Conservation (phyloP, 1,284 basidiomycete species). For the Austroboletus niveus region DNA sequence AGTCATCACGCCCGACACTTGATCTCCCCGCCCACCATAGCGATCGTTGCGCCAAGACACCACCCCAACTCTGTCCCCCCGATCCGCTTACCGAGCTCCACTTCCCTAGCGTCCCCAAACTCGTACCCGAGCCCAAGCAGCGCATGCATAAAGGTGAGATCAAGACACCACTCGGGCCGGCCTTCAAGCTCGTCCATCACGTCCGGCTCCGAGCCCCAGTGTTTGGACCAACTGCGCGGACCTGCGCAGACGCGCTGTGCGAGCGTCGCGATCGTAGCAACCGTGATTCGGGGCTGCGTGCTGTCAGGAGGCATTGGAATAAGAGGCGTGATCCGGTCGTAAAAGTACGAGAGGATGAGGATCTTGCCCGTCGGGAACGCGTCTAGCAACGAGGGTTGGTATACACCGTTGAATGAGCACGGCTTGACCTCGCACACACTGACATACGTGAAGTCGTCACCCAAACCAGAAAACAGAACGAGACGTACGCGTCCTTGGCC, state of each 20-base stretch:
- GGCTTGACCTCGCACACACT: slow-evolving; percentile 88
- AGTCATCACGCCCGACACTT: slow-evolving; percentile 41
- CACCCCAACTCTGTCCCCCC: slow-evolving; percentile 93
- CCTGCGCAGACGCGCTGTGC: slow-evolving; percentile 77
- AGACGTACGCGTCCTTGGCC: slow-evolving; percentile 89
- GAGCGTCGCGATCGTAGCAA: slow-evolving; percentile 63
- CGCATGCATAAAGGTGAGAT: slow-evolving; percentile 93
- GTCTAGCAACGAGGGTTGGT: slow-evolving; percentile 93
- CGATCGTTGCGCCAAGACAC: slow-evolving; percentile 85
- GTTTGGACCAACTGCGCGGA: slow-evolving; percentile 53
- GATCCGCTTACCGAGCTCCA: slow-evolving; percentile 87
- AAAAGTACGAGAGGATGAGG: slow-evolving; percentile 94
- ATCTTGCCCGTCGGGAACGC: slow-evolving; percentile 82
- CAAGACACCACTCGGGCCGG: slow-evolving; percentile 92
- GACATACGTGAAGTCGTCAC: slow-evolving; percentile 4
- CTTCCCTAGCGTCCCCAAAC: slow-evolving; percentile 63
- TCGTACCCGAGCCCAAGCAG: slow-evolving; percentile 85
- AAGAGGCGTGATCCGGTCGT: slow-evolving; percentile 88
- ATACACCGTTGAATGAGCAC: slow-evolving; percentile 96
- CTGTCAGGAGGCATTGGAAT: slow-evolving; percentile 39
- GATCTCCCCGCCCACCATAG: slow-evolving; percentile 65
- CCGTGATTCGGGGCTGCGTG: slow-evolving; percentile 41
- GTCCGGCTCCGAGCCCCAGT: slow-evolving; percentile 50
- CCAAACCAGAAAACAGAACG: neutral
- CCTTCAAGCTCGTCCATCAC: slow-evolving; percentile 78